phyloP scores from a whole-genome alignment of 1,284 basidiomycete species.

The Moniliella sp. region DNA sequence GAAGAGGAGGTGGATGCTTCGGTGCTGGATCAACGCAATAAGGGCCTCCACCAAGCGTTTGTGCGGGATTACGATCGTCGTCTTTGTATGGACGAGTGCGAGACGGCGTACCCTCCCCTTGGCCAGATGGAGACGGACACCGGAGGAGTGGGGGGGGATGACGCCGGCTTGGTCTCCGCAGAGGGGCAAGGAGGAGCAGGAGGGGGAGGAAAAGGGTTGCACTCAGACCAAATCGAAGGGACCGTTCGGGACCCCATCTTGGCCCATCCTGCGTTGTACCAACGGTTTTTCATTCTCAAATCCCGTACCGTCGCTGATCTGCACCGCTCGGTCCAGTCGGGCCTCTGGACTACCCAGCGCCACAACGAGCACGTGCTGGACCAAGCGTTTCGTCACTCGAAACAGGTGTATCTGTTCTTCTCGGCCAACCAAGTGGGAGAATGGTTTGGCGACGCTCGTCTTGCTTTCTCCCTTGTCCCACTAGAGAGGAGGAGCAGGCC shows the following conservation, averaged over 20 bases:
- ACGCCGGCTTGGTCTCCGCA: too few relatives aligned
- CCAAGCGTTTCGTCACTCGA: slow-evolving; percentile 67
- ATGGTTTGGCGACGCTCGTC: slow-evolving; percentile 31
- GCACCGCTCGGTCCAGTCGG: slow-evolving; percentile 57
- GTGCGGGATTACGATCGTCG: too few relatives aligned
- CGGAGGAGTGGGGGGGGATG: too few relatives aligned
- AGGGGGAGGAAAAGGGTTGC: too few relatives aligned
- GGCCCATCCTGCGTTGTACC: slow-evolving; percentile 52
- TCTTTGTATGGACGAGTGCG: too few relatives aligned
- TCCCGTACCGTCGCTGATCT: slow-evolving; percentile 53
- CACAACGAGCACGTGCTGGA: slow-evolving; percentile 62
- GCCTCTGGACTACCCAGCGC: slow-evolving; percentile 71
- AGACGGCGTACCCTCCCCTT: too few relatives aligned
- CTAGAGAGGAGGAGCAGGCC: too few relatives aligned
- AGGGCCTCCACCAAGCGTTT: slow-evolving; percentile 59
- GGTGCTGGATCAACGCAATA: slow-evolving; percentile 69
- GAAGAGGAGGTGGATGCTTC: slow-evolving; percentile 73
- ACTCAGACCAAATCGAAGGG: too few relatives aligned
- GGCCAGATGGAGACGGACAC: too few relatives aligned
- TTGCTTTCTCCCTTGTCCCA: too few relatives aligned
- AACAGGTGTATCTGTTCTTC: slow-evolving; percentile 71
- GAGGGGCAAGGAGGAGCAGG: too few relatives aligned
- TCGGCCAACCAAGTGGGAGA: slow-evolving; percentile 66
- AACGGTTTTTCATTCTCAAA: slow-evolving; percentile 78
- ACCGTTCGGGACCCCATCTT: too few relatives aligned